A percentile compares a stretch with the other conserved stretches of the same genome.
Evolutionary conservation across 768 basidiomycete species (phyloP).

Genomic region (Rhizopogon vulgaris): DNA sequence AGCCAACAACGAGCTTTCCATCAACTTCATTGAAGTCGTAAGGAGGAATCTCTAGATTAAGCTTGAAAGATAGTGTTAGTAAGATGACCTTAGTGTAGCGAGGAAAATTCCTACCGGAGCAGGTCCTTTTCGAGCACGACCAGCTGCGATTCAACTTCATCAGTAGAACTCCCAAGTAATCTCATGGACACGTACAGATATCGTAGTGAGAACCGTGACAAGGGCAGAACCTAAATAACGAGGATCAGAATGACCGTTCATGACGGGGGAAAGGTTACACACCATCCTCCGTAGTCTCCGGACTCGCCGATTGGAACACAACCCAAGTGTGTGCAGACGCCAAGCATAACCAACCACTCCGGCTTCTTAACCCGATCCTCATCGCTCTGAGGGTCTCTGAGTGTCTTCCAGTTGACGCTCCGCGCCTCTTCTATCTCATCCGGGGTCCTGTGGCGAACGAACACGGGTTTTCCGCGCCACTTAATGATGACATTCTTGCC

Average conservation of each 20-base stretch:
- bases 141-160: slow-evolving; percentile 46
- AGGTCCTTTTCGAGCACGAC: slow-evolving; percentile 92
- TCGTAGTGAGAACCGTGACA: slow-evolving; percentile 99
- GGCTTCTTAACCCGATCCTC: slow-evolving; percentile 87
- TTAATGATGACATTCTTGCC: slow-evolving; percentile 97
- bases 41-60: slow-evolving; percentile 90
- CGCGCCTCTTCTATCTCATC: slow-evolving; percentile 93
- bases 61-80: slow-evolving; percentile 33
- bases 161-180: slow-evolving; percentile 3
- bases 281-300: slow-evolving; percentile 98
- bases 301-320: slow-evolving; percentile 98
- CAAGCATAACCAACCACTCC: slow-evolving; percentile 92
- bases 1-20: slow-evolving; percentile 85
- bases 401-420: slow-evolving; percentile 70
- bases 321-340: slow-evolving; percentile 95
- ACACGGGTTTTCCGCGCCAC: slow-evolving; percentile 99
- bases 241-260: neutral
- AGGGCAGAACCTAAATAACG: slow-evolving; percentile 76
- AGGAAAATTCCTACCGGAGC: slow-evolving; percentile 65
- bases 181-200: slow-evolving; percentile 59
- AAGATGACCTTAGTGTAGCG: neutral
- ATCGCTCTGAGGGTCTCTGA: slow-evolving; percentile 91
- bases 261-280: slow-evolving; percentile 21
- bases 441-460: slow-evolving; percentile 92
- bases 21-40: slow-evolving; percentile 87